Evolutionary conservation across 106 monocot species (phyloP).

Genomic region (Iris macrosiphon): DNA sequence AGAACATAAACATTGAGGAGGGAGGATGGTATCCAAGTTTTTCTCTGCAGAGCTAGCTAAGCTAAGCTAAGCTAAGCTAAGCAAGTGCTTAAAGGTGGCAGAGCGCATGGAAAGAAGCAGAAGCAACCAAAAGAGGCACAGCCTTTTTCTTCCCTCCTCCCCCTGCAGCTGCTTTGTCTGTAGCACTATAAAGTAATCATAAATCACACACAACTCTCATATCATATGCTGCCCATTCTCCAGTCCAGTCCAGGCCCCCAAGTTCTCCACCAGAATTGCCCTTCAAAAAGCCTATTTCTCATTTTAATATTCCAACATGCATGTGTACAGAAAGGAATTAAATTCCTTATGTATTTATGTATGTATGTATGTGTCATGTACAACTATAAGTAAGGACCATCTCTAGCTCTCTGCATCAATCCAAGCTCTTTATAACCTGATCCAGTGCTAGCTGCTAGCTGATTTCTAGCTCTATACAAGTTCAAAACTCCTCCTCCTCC

Average conservation of each 20-base stretch:
- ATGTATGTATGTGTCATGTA: not conserved
- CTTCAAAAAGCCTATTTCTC: slow-evolving; percentile 9
- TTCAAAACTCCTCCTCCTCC: not conserved
- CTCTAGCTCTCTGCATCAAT: too few species aligned
- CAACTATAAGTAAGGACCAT: slow-evolving; percentile 14
- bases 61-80: not conserved
- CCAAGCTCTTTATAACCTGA: slow-evolving; percentile 14
- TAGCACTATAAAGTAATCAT: not conserved
- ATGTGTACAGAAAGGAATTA: not conserved
- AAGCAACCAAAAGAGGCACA: slow-evolving; percentile 25
- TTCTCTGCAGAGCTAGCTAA: not conserved
- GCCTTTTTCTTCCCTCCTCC: slow-evolving; percentile 4
- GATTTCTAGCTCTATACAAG: not conserved
- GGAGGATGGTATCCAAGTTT: slow-evolving; percentile 7
- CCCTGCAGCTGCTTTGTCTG: not conserved
- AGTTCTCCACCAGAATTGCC: not conserved
- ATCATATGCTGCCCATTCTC: slow-evolving; percentile 25
- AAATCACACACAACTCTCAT: not conserved
- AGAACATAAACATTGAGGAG: too few species aligned
- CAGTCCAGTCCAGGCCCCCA: too few species aligned
- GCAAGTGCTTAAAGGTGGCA: slow-evolving; percentile 17
- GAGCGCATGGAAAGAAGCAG: slow-evolving; percentile 19
- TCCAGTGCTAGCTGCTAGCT: not conserved
- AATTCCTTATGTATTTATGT: too few species aligned
- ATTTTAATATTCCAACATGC: not conserved